phyloP scores from a whole-genome alignment of 345 rosid genomes.

The Combretum micranthum region DNA sequence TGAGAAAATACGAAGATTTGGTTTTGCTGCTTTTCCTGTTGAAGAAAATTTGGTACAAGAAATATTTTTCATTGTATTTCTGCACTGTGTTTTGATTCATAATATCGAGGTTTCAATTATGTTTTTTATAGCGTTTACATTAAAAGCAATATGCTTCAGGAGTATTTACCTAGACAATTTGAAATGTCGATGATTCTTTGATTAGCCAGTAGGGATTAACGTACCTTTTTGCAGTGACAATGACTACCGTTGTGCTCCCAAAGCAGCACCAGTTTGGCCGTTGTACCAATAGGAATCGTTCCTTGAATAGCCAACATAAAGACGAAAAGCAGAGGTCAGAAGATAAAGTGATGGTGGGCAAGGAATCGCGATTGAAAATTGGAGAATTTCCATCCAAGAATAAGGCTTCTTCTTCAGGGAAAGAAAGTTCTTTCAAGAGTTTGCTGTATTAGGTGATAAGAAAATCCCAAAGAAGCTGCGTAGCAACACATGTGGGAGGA shows the following conservation, averaged over 20 bases:
- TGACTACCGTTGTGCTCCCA: constrained; percentile 30
- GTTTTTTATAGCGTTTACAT: not conserved
- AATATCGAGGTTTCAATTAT: not conserved
- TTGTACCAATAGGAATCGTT: constrained; percentile 16
- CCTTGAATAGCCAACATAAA: not conserved
- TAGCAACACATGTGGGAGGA: constrained; percentile 6
- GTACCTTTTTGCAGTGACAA: constrained; percentile 21
- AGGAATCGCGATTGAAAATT: not conserved
- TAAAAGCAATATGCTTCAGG: not conserved
- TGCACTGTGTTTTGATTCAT: not conserved
- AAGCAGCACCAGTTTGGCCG: constrained; percentile 11
- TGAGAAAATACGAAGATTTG: too few species aligned
- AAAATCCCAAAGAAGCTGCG: constrained; percentile 16
- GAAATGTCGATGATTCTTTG: not conserved
- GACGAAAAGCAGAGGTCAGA: not conserved
- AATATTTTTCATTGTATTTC: too few species aligned
- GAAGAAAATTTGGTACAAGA: too few species aligned
- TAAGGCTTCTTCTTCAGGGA: constrained; percentile 11
- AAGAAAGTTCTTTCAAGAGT: constrained; percentile 6
- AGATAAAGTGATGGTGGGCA: constrained; percentile 1
- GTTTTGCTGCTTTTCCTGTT: too few species aligned
- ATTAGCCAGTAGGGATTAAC: not conserved
- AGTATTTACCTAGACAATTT: not conserved
- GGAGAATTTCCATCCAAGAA: not conserved
- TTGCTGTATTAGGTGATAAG: constrained; percentile 7